phyloP scores from a whole-genome alignment of 495 filamentous ascomycete genomes.

The Penicillium verhagenii region DNA sequence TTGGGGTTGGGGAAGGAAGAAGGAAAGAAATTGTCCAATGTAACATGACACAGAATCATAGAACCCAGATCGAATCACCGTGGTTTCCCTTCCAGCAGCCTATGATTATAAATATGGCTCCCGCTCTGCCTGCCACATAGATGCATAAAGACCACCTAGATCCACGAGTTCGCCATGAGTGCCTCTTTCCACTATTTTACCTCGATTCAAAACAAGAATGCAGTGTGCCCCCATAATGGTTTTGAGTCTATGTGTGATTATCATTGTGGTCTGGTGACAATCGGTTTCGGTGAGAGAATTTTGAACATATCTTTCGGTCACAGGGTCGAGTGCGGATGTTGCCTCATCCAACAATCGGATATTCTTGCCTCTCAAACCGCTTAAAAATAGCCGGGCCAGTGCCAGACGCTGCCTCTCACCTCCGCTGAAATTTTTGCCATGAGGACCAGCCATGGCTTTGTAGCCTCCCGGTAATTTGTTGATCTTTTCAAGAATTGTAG shows the following conservation, averaged over 20 bases:
- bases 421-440: slow-evolving; percentile 67
- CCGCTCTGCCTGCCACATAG: too few relatives aligned
- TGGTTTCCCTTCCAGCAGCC: too few relatives aligned
- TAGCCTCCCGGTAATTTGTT: slow-evolving; percentile 63
- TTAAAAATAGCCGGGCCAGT: slow-evolving; percentile 62
- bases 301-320: slow-evolving; percentile 45
- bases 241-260: slow-evolving; percentile 22
- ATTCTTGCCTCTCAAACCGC: slow-evolving; percentile 32
- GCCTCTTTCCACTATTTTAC: slow-evolving; percentile 21
- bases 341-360: slow-evolving; percentile 60
- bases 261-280: background rate
- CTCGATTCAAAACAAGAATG: slow-evolving; percentile 29
- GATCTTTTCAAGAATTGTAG: slow-evolving; percentile 69
- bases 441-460: slow-evolving; percentile 59
- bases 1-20: too few relatives aligned
- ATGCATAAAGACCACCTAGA: background rate
- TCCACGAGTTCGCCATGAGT: slow-evolving; percentile 10
- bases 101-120: too few relatives aligned
- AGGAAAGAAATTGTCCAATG: too few relatives aligned
- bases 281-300: background rate
- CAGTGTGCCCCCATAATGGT: slow-evolving; percentile 31
- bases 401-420: slow-evolving; percentile 76
- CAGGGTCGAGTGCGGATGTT: slow-evolving; percentile 54
- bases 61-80: too few relatives aligned
- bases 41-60: too few relatives aligned